Evolutionary conservation across 164 flowering plant genomes (phyloP).

Genomic region (Nymphaea colorata): DNA sequence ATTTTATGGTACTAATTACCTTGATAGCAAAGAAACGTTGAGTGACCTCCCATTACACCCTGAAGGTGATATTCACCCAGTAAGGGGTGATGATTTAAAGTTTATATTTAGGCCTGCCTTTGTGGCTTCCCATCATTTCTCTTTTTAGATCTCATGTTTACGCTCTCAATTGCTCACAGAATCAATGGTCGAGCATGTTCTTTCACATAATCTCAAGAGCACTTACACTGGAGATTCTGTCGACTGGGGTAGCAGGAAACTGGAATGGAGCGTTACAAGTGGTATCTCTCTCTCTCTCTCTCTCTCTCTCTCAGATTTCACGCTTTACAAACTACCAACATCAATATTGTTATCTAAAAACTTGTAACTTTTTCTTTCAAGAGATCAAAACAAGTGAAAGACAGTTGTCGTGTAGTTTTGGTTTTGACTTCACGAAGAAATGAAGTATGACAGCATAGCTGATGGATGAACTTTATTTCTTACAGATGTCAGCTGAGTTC

Average conservation of each 20-base stretch:
- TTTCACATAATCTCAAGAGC: constrained; percentile 71
- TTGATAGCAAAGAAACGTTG: background rate
- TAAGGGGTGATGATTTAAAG: no score
- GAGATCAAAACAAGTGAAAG: no score
- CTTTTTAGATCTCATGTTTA: no score
- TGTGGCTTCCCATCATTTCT: no score
- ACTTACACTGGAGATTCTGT: constrained; percentile 56
- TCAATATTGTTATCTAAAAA: no score
- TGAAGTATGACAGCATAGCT: no score
- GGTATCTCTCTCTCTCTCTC: constrained; percentile 29
- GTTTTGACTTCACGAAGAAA: background rate
- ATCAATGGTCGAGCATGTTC: constrained; percentile 67
- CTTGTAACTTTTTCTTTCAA: no score
- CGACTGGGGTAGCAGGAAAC: constrained; percentile 87
- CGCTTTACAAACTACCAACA: background rate
- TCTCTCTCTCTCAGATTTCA: no score
- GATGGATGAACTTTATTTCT: background rate
- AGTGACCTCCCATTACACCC: no score
- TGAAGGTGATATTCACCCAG: no score
- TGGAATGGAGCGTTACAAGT: constrained; percentile 92
- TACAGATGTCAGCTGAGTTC: constrained; percentile 86
- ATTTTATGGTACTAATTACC: background rate
- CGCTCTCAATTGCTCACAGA: constrained; percentile 23
- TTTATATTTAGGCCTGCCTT: no score
- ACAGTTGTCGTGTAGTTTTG: background rate